phyloP scores from a whole-genome alignment of 2,329 filamentous ascomycete genomes.

The Penicillium hordei region DNA sequence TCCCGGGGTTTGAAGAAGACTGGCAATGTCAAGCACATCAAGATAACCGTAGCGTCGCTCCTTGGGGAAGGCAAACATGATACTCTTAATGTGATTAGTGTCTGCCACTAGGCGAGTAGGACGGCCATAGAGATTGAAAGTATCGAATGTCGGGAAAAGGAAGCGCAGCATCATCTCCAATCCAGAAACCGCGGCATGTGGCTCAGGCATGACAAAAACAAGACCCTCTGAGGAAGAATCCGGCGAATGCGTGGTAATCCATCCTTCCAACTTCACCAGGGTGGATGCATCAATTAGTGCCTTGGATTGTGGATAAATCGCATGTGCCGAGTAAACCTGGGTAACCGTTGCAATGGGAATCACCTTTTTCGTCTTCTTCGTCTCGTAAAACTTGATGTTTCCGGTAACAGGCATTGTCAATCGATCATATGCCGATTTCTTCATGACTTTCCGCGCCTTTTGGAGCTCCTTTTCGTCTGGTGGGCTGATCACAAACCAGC shows the following conservation, averaged over 20 bases:
- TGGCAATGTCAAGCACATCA: conserved; percentile 80
- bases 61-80: conserved; percentile 98
- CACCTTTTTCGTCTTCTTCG: conserved; percentile 89
- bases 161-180: conserved; percentile 95
- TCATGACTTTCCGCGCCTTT: conserved; percentile 77
- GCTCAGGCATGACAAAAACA: conserved; percentile 96
- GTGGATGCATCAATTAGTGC: conserved; percentile 92
- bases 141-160: conserved; percentile 91
- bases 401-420: conserved; percentile 72
- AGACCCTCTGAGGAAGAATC: conserved; percentile 84
- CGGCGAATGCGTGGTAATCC: conserved; percentile 81
- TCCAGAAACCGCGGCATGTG: conserved; percentile 83
- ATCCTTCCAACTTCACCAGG: conserved; percentile 87
- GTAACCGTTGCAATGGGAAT: conserved; percentile 87
- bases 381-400: conserved; percentile 92
- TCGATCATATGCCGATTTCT: conserved; percentile 78
- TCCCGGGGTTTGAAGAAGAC: conserved; percentile 74
- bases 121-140: conserved; percentile 86
- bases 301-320: conserved; percentile 93
- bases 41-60: conserved; percentile 86
- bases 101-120: conserved; percentile 85
- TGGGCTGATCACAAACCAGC: conserved; percentile 92
- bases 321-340: conserved; percentile 88
- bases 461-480: conserved; percentile 90
- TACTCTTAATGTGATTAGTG: conserved; percentile 76